Evolutionary conservation across 345 rosid genomes (phyloP), one percentile per base, ranked within the genome.

Genomic region (Ceriops tagal): DNA sequence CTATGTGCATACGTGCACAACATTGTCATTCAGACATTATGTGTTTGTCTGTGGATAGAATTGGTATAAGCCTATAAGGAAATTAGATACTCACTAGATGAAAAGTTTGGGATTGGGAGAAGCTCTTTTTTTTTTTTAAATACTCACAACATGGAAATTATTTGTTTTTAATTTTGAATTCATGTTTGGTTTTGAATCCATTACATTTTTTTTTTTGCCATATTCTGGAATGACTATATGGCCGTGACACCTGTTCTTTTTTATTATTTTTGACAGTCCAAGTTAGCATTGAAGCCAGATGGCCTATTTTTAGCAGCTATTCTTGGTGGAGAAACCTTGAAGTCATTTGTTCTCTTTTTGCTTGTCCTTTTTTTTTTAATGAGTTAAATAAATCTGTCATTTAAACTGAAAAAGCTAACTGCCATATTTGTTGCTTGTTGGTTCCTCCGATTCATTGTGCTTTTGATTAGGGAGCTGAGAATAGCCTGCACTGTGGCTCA

Each of bases 281-380:
- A 84, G 69, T 75, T 95, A 71, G 99, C 98, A 13, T 72, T 95
- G 92, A 95, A 95, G 86, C 96, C 99, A 3, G 99, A 95, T 85
- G 99, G 99, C 74, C 89, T 95, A 19, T 95, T 95, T 79, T 83
- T 95, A 72, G 99, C 92, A 74, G 96, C 99, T 71, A 95, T 95
- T 86, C 91, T 95, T 77, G 99, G 99, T 59, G 99, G 99, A 72
- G 99, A 95, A 85, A 92, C 97, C 64, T 87, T 92, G 72, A 95
- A 90, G 97, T 95, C 75, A 78, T 82, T 69, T 71, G 16, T 47
- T 46, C 63, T 68, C 3, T 3, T 35, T 61, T 21, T 37, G 4
- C 21, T 53, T 47, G n/a, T 62, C 59, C 16, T 53, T 9, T 53
- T 53, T 22, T 22, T 20, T n/a, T 1, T 5, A 21, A 21, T 27